Base-by-base conservation (phyloP, 2,329 filamentous ascomycete genomes). In the Gaeumannomyces sp. region DNA sequence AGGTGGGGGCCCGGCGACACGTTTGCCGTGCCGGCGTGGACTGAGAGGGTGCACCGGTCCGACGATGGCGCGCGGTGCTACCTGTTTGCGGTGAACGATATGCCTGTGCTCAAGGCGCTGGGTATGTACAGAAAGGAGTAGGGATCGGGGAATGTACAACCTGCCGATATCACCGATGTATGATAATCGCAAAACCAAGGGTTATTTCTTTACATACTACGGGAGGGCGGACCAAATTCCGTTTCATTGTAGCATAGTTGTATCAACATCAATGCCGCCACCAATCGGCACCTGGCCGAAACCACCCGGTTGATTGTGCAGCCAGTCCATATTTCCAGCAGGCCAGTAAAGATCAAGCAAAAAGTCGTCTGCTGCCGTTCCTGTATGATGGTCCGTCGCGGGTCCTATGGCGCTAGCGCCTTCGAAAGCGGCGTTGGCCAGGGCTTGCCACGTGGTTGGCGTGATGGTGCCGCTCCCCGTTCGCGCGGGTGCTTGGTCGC, bases 11-110 rank as follows among this genome's bases (percentile, higher is more conserved):
- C 74, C 11, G 76, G 79, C 0, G 83, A 86, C 69, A 85, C 81
- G 0, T 85, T 85, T 70, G 81, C 78, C 31, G 74, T 86, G 2
- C 83, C 83, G 0, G 73, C 81, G 0, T 85, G 83, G 83, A 76
- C 80, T 35, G 76, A 72, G 65, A 77, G 82, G 57, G 76, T 80
- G 69, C 82, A 84, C 69, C 73, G 79, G 1, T 77, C 77, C 53
- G 71, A 72, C 61, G 27, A 59, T 0, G 70, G 64, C 0, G 69
- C 72, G 14, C 66, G 66, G 25, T 74, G 74, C 3, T 77, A 77
- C 19, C 66, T 78, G 0, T 72, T 78, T 1, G 76, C 73, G 0
- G 70, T 73, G 7, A 72, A 74, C 14, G 76, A 78, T 56, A 68
- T 72, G 11, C 75, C 76, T 0, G 70, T 78, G 2, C 64, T 78